Base-by-base conservation (phyloP, 2,329 filamentous ascomycete species). In the Arthrobotrys sinensis region DNA sequence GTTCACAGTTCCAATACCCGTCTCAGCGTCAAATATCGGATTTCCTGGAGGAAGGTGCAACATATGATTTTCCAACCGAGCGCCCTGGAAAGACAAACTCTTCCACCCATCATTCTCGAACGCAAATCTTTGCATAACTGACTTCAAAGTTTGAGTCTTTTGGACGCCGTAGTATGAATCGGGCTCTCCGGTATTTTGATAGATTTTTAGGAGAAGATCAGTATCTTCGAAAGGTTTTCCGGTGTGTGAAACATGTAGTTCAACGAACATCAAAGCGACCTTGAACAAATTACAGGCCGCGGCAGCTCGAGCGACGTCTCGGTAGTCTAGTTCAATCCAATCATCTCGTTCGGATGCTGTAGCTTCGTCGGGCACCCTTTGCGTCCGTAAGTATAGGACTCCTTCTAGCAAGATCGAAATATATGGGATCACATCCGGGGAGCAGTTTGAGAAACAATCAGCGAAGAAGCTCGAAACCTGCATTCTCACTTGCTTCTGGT, bases 111-210 rank as follows among this genome's bases (percentile, higher is more conserved):
- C 91, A 62, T 91, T 91, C 85, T 99, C 96, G 82, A 97, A 95
- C 80, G 97, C 93, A 3, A 98, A 88, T 8, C 93, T 91, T 63
- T 91, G 89, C 75, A 98, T 86, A 0, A 98, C 91, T 10, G 91
- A 93, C 14, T 89, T 87, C 14, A 99, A 85, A 72, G 90, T 94
- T 5, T 93, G 89, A 46, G 89, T 89, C 83, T 96, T 92, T 48
- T 93, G 89, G 6, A 97, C 88, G 3, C 96, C 96, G 83, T 99
- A 99, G 83, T 97, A 99, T 0, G 94, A 91, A 83, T 99, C 96
- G 1, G 94, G 95, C 82, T 99, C 96, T 82, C 97, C 94, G 55
- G 99, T 92, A 78, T 93, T 95, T 82, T 93, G 92, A 83, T 96
- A 99, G 1, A 99, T 94, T 0, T 89, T 87, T 52, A 97, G 87